phyloP scores from a whole-genome alignment of 345 rosid species.

The Pugionium cornutum region DNA sequence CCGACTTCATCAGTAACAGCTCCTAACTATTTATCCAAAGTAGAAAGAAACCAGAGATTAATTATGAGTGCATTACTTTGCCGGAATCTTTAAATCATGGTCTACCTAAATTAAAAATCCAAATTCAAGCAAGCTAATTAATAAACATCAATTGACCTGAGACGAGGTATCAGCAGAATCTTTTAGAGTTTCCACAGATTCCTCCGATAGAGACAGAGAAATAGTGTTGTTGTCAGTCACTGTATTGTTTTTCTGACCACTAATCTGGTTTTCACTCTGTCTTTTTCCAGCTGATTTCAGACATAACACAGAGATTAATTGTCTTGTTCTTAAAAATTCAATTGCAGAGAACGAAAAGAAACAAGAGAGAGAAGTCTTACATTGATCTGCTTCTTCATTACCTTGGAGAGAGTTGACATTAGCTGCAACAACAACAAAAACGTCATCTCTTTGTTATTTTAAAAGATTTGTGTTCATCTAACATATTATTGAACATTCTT shows the following conservation, averaged over 20 bases:
- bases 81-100: background rate
- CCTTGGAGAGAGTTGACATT: conserved; percentile 39
- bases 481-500: background rate
- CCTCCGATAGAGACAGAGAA: conserved; percentile 37
- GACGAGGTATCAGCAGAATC: conserved; percentile 29
- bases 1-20: conserved; percentile 40
- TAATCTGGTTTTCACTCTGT: conserved; percentile 14
- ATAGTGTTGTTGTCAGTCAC: conserved; percentile 34
- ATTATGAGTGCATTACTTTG: background rate
- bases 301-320: conserved; percentile 18
- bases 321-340: background rate
- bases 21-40: conserved; percentile 33
- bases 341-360: background rate
- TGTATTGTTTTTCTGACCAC: conserved; percentile 38
- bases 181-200: conserved; percentile 16
- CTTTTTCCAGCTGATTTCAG: conserved; percentile 31
- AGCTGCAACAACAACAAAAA: conserved; percentile 15
- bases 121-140: background rate
- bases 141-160: conserved; percentile 24
- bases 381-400: conserved; percentile 24
- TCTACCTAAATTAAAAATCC: background rate
- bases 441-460: background rate
- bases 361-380: conserved; percentile 26
- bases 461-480: background rate
- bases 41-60: conserved; percentile 1